Conservation (phyloP, 202 grass and related monocot genomes). For the Saccharum hybrid region DNA sequence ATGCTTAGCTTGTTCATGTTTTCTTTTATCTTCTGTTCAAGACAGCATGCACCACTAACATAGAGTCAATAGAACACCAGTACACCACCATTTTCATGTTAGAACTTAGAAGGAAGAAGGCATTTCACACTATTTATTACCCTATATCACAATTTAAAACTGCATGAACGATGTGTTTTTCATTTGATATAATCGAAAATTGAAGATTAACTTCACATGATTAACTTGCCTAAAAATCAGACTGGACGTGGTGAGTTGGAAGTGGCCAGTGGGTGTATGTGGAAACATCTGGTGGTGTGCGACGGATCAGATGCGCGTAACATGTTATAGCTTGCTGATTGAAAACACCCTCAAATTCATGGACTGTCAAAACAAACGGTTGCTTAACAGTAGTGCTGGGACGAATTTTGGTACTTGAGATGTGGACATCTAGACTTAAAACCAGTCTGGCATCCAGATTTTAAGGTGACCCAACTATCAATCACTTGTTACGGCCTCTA, state of each 20-base stretch:
- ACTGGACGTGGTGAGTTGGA: background rate
- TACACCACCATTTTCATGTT: background rate
- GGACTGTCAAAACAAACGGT: background rate
- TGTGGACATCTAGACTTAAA: background rate
- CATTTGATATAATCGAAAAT: background rate
- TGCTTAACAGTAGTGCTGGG: background rate
- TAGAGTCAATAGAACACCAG: background rate
- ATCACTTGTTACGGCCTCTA: too few species aligned
- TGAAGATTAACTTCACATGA: background rate
- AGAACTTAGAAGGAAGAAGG: background rate
- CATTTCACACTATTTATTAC: background rate
- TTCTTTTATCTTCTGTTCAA: background rate
- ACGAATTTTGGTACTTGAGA: background rate
- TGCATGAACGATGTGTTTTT: background rate
- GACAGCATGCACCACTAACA: too few species aligned
- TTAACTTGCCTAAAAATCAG: background rate
- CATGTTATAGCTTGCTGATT: background rate
- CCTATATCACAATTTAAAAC: background rate
- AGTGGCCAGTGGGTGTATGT: background rate
- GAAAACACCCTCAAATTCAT: constrained; percentile 5
- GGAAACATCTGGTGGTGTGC: too few species aligned
- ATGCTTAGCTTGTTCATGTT: too few species aligned
- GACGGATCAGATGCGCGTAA: too few species aligned
- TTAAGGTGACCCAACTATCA: background rate
- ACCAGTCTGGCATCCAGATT: background rate